These are phyloP conservation scores for Hypomyces perniciosus DNA, from an alignment of 2,329 filamentous ascomycete genomes.

Conservation along the genomic window DNA sequence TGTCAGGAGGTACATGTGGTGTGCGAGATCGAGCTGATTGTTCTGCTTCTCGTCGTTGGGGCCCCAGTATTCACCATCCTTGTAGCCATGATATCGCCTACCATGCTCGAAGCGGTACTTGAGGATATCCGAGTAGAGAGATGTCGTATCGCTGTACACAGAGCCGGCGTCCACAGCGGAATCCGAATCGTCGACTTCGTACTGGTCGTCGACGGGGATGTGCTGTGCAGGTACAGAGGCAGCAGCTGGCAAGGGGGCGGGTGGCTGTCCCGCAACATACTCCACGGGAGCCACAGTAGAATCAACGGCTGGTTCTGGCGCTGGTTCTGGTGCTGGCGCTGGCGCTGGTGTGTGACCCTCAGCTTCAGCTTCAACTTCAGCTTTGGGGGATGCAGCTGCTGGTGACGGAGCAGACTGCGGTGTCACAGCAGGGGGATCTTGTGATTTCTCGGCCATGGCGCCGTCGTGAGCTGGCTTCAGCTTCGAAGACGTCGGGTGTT, in stretches of 20 bases:
- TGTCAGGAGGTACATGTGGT: slow-evolving; percentile 16
- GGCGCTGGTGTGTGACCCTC: background rate
- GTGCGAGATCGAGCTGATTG: slow-evolving; percentile 14
- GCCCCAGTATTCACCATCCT: slow-evolving; percentile 13
- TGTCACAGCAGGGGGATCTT: background rate
- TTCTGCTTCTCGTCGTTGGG: slow-evolving; percentile 16
- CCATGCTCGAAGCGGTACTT: slow-evolving; percentile 2
- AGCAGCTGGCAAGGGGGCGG: background rate
- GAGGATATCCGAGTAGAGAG: background rate
- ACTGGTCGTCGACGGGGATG: background rate
- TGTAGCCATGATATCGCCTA: background rate
- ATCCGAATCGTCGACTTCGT: background rate
- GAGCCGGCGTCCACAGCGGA: background rate
- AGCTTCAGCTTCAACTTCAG: background rate
- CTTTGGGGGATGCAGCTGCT: background rate
- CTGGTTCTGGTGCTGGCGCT: background rate
- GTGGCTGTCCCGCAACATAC: background rate
- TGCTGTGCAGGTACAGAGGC: background rate
- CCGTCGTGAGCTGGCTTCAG: background rate
- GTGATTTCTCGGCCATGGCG: background rate
- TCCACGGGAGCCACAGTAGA: background rate
- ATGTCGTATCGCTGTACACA: background rate
- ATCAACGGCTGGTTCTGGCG: no score
- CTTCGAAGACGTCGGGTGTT: background rate
- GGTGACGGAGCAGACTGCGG: background rate